Base-by-base conservation (phyloP, 495 filamentous ascomycete genomes). In the Neurospora terricola region DNA sequence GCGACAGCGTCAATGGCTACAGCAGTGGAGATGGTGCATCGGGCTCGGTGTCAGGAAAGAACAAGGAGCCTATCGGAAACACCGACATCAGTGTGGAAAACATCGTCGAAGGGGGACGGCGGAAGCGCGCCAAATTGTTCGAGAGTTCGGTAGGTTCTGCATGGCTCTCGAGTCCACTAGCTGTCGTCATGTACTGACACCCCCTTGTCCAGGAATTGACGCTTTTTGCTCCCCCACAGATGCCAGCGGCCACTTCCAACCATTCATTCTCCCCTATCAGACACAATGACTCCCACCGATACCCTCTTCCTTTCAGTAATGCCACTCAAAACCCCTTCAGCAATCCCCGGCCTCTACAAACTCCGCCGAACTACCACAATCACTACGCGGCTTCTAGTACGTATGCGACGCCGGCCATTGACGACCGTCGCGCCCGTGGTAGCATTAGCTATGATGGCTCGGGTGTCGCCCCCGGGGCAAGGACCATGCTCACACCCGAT, bases 81-180 rank as follows among this genome's bases (percentile, higher is more conserved):
- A 94, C 96, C 5, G 96, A 98, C 72, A 99, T 99, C 78, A 98
- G 94, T 81, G 87, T 97, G 75, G 93, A 97, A 73, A 99, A 99
- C 78, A 98, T 99, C 82, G 91, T 99, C 72, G 94, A 98, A 82
- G 96, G 96, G 77, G 94, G 94, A 75, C 90, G 96, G 82, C 89
- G 96, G 75, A 98, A 99, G 86, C 89, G 93, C 78, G 92, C 96
- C 74, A 97, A 97, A 84, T 66, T 66, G 54, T 99, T 99, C 80
- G 94, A 97, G 76, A 98, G 94, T 83, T 97, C 94, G 76, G 94
- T 98, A 88, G 89, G 94, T 54, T 76, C 59, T 11, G 34, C 59
- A 9, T 30, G 68, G 72, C 73, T 38, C 73, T 72, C 14, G 10
- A n/a, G n/a, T 16, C 11, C 48, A 59, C 21, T 59, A 27, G 16